Base-by-base conservation (phyloP, 441 rosid species). In the Croton setiger region DNA sequence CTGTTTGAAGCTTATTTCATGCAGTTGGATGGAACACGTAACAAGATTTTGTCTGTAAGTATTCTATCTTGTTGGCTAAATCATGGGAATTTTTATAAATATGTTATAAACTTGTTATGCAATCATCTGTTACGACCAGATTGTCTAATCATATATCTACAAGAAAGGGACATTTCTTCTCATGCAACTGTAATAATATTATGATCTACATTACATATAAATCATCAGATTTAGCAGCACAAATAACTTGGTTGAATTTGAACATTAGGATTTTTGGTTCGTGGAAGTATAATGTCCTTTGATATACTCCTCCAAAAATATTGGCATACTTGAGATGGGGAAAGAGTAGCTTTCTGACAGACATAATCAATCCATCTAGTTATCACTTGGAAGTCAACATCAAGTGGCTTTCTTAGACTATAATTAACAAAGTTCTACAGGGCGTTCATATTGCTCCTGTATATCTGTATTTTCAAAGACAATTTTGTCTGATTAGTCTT, bases 21-120 rank as follows among this genome's bases (percentile, higher is more conserved):
- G 93, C 96, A 92, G 81, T 82, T 95, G 49, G 99, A 95, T 73
- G 98, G 97, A 72, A 90, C 90, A 67, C 82, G 98, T 45, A 92
- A 90, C 86, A 95, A 89, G 82, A 95, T 95, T 73, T 86, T 95
- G 55, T 90, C 98, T 37, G 96, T 88, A 73, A 86, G 93, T 86
- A 43, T 57, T 10, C 20, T 20, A 7, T 10, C 9, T 27, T 7
- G 3, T 20, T 39, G 2, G 13, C 5, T 47, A 17, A 21, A 23
- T 18, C 15, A 7, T 15, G 37, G 60, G 53, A 27, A 21, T 12
- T 37, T 15, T 3, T 53, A 53, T 7, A 23, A 41, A 1, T 36
- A n/a, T 27, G 5, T 39, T 7, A 4, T 18, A 10, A 23, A 36
- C 36, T 37, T 52, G 31, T 23, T 47, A 13, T 33, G 17, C 20